A percentile compares a stretch with the other conserved stretches of the same genome.
phyloP scores from a whole-genome alignment of 768 basidiomycete species.

The Termitomyces heimii region DNA sequence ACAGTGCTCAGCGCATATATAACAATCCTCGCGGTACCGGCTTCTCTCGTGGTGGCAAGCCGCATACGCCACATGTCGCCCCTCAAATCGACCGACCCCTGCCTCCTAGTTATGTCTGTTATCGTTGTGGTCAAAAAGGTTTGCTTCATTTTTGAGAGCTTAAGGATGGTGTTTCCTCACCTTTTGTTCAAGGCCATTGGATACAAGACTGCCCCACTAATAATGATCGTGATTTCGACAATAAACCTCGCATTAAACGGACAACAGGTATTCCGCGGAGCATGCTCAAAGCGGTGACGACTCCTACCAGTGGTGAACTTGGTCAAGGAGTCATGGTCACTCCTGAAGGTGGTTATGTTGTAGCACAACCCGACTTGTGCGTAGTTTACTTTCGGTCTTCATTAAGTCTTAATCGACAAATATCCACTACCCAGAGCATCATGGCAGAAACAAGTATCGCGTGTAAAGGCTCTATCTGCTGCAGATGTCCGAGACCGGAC shows the following conservation, averaged over 20 bases:
- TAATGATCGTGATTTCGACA: slow-evolving; percentile 91
- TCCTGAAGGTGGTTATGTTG: slow-evolving; percentile 96
- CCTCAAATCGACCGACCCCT: slow-evolving; percentile 70
- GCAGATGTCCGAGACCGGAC: slow-evolving; percentile 86
- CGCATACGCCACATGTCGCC: slow-evolving; percentile 37
- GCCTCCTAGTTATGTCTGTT: slow-evolving; percentile 96
- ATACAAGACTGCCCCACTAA: slow-evolving; percentile 99
- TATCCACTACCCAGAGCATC: slow-evolving; percentile 52
- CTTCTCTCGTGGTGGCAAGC: slow-evolving; percentile 57
- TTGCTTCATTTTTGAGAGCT: slow-evolving; percentile 13
- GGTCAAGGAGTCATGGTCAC: slow-evolving; percentile 96
- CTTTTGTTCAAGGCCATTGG: slow-evolving; percentile 77
- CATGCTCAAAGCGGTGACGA: slow-evolving; percentile 95
- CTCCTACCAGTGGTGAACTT: slow-evolving; percentile 63
- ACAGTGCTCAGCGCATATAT: slow-evolving; percentile 67
- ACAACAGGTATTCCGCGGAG: slow-evolving; percentile 98
- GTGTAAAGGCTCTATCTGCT: slow-evolving; percentile 75
- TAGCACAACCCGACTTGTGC: slow-evolving; percentile 93
- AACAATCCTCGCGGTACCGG: slow-evolving; percentile 60
- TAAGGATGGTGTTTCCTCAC: slow-evolving; percentile 6
- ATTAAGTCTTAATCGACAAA: neutral
- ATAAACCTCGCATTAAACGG: slow-evolving; percentile 91
- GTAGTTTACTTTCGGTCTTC: slow-evolving; percentile 24
- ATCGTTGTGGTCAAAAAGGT: slow-evolving; percentile 98
- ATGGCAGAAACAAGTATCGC: slow-evolving; percentile 89